phyloP scores from a whole-genome alignment of 2,329 filamentous ascomycete genomes.

The Colletotrichum karsti region DNA sequence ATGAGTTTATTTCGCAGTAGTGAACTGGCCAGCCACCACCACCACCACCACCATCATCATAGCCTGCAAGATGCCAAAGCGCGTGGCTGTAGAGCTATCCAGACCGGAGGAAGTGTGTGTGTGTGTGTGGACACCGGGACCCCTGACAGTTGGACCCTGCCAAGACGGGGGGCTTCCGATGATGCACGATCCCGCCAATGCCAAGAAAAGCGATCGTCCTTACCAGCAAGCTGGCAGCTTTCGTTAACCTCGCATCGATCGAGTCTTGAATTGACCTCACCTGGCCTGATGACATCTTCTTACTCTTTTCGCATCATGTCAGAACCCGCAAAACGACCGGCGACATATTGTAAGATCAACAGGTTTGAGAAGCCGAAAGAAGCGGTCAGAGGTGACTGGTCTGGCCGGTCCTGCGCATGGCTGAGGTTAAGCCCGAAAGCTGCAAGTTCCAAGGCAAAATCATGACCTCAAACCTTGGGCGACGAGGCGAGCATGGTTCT shows the following conservation, averaged over 20 bases:
- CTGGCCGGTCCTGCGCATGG: background rate
- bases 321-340: background rate
- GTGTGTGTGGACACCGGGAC: background rate
- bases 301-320: background rate
- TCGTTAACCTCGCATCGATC: background rate
- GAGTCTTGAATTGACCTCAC: background rate
- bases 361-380: background rate
- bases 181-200: slow-evolving; percentile 19
- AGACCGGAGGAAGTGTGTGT: background rate
- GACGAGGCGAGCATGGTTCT: background rate
- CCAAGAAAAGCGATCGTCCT: slow-evolving; percentile 6
- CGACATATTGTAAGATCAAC: background rate
- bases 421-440: background rate
- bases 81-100: background rate
- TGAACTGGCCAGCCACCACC: background rate
- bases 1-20: background rate
- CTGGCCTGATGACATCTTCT: background rate
- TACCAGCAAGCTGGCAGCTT: background rate
- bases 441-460: background rate
- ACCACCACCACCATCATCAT: too few species aligned
- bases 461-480: background rate
- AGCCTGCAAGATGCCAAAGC: too few species aligned
- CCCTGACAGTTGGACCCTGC: slow-evolving; percentile 26
- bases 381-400: background rate
- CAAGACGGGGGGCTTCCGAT: slow-evolving; percentile 8